phyloP scores from a whole-genome alignment of 2,329 filamentous ascomycete genomes.

The Colletotrichum agaves region DNA sequence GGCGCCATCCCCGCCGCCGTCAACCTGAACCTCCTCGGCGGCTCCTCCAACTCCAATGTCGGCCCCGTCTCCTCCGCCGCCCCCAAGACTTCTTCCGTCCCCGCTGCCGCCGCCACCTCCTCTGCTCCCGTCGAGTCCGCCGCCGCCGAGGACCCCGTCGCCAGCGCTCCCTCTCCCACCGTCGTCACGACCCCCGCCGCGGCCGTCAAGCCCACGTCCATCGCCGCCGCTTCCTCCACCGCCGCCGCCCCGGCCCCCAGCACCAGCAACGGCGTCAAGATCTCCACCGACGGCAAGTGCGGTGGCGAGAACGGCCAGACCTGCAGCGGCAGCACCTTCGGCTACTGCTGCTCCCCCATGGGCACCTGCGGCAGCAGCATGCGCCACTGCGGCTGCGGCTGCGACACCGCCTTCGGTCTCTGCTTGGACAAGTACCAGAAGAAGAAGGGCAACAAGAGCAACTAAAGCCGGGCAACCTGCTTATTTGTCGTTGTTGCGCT shows the following conservation, averaged over 20 bases:
- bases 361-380: slow-evolving; percentile 52
- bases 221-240: slow-evolving; percentile 2
- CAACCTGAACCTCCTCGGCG: slow-evolving; percentile 31
- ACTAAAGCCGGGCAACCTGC: neutral
- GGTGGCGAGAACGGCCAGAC: slow-evolving; percentile 52
- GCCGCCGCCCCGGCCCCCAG: slow-evolving; percentile 9
- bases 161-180: neutral
- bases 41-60: slow-evolving; percentile 21
- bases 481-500: too few relatives aligned
- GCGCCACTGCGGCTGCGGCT: slow-evolving; percentile 50
- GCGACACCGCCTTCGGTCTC: slow-evolving; percentile 49
- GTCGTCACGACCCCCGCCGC: neutral
- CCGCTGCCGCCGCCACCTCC: slow-evolving; percentile 3
- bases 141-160: slow-evolving; percentile 6
- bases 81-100: slow-evolving; percentile 1
- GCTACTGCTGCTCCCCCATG: slow-evolving; percentile 55
- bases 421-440: slow-evolving; percentile 42
- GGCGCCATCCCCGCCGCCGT: slow-evolving; percentile 48
- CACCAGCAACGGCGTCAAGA: slow-evolving; percentile 39
- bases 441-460: slow-evolving; percentile 19
- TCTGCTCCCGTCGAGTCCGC: slow-evolving; percentile 6
- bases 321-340: slow-evolving; percentile 54
- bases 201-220: neutral
- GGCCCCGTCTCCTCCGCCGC: slow-evolving; percentile 2
- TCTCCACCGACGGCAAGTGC: slow-evolving; percentile 54